A percentile compares a stretch with the other conserved stretches of the same genome.
phyloP scores from a whole-genome alignment of 108 stramenopile genomes.

The Skeletonema grethae region DNA sequence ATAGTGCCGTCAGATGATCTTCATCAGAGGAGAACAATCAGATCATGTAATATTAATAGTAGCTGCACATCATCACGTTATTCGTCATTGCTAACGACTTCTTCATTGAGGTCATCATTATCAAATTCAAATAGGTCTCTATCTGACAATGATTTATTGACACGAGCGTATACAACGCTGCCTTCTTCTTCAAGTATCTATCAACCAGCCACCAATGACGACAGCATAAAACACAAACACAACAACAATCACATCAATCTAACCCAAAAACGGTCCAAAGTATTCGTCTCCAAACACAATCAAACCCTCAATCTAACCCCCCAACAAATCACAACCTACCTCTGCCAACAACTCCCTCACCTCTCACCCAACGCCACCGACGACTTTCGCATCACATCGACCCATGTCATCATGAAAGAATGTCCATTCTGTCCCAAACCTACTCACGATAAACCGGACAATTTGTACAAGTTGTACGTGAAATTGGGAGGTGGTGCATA shows the following conservation, averaged over 20 bases:
- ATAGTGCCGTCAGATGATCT: too few relatives aligned
- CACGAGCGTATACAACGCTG: too few relatives aligned
- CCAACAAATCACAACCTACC: constrained; percentile 54
- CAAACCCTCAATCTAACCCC: constrained; percentile 58
- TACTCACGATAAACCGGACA: constrained; percentile 61
- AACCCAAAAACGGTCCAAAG: constrained; percentile 50
- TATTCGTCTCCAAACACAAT: constrained; percentile 80
- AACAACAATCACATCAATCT: background rate
- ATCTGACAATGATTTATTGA: too few relatives aligned
- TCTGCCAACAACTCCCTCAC: constrained; percentile 34
- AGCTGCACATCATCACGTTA: background rate
- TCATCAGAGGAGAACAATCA: too few relatives aligned
- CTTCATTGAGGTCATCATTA: background rate
- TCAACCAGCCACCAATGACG: too few relatives aligned
- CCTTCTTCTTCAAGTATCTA: background rate
- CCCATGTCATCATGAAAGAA: constrained; percentile 72
- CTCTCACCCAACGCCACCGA: background rate
- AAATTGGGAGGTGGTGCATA: constrained; percentile 76
- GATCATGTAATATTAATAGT: too few relatives aligned
- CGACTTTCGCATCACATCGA: constrained; percentile 52
- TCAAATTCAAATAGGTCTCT: too few relatives aligned
- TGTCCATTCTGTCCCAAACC: constrained; percentile 87
- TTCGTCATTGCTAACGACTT: background rate
- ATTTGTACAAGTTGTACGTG: constrained; percentile 77
- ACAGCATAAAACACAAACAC: background rate